Conservation (phyloP, 805 yeast genomes). For the Candida sithepensis region DNA sequence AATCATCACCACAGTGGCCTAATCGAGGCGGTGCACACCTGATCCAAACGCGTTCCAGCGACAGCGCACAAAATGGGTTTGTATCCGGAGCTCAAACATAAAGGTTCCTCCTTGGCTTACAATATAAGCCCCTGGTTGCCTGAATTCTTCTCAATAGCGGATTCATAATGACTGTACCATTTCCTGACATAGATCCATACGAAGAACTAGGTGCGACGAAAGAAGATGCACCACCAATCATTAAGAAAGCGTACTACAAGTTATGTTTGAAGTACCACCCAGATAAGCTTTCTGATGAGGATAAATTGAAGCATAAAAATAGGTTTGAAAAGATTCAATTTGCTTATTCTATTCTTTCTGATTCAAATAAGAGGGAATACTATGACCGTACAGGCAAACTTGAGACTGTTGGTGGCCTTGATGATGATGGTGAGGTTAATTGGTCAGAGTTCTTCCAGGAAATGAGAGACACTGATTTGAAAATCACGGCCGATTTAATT, state of each 20-base stretch:
- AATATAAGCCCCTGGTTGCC: no score
- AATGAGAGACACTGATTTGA: conserved; percentile 35
- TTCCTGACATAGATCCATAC: conserved; percentile 62
- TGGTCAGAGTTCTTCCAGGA: conserved; percentile 57
- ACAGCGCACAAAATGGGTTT: no score
- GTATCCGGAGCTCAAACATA: no score
- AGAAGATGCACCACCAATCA: conserved; percentile 44
- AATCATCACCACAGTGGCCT: no score
- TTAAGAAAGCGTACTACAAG: conserved; percentile 66
- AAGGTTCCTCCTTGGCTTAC: no score
- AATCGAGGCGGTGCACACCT: neutral
- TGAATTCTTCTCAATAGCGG: no score
- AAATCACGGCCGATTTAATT: conserved; percentile 60
- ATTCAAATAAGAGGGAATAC: conserved; percentile 47
- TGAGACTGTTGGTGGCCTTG: conserved; percentile 32
- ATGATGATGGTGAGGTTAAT: conserved; percentile 43
- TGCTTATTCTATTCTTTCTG: conserved; percentile 67
- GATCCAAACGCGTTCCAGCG: no score
- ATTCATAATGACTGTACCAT: conserved; percentile 35
- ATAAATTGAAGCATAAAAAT: conserved; percentile 31
- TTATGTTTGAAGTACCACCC: conserved; percentile 67
- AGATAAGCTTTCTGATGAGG: conserved; percentile 47
- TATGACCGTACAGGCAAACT: conserved; percentile 73
- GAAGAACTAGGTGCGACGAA: conserved; percentile 41
- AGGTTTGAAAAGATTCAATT: conserved; percentile 69